Evolutionary conservation across 768 basidiomycete genomes (phyloP), one percentile per base, ranked within the genome.

Genomic region (Boletus eberwhitei): DNA sequence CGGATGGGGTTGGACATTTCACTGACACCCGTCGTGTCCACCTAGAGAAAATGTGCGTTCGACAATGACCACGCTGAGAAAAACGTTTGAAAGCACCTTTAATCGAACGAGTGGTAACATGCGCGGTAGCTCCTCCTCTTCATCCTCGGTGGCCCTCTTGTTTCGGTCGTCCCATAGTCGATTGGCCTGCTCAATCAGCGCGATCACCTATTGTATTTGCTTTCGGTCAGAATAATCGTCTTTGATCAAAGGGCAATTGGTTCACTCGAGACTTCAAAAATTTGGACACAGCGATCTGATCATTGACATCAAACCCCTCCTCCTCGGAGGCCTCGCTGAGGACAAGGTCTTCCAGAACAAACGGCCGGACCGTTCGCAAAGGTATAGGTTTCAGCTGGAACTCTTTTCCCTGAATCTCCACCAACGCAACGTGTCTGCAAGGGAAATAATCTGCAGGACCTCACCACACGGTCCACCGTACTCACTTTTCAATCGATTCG

Each of bases 1-100:
- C 97, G 88, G 48, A 96, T 88, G 22, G 96, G 95, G 69, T 99
- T 99, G 50, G 90, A 93, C 74, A 93, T 93, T 63, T 92, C 90
- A 53, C 84, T 85, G 8, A 93, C 89, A 40, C 88, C 90, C 0
- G 95, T 91, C 0, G 93, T 95, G 67, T 96, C 93, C 17, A 96
- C 93, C 88, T 87, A 35, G 26, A 26, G 50, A 49, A 29, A 24
- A n/a, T 21, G 38, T 32, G 12, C 12, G 36, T 59, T 9, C 37
- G 36, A 31, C 16, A 29, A 37, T 0, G 14, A 8, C 13, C 24
- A 16, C 5, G 3, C 4, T 40, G 19, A 48, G 24, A 32, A 8
- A 7, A n/a, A 12, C 21, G 45, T 24, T 31, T 7, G 8, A 34
- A 50, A 52, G 49, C 44, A 88, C 91, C 77, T 92, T 94, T 17